Percentiles rank a stretch among this genome's conserved stretches.
Conservation (phyloP, 1,139 yeast species). For the Diutina rugosa region DNA sequence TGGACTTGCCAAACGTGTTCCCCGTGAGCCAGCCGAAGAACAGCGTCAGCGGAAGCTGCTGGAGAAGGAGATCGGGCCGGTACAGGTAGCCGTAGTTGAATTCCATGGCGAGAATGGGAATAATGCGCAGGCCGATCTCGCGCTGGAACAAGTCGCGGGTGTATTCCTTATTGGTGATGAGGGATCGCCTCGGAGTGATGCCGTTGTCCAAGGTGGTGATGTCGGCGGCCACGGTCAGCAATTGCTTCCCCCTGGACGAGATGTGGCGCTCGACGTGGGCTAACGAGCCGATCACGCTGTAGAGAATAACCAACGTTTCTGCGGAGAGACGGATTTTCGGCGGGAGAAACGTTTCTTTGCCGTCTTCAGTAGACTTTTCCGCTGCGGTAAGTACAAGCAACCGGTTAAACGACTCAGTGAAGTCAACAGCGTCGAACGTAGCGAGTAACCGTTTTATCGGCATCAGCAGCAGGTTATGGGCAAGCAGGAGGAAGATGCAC, state of each 20-base stretch:
- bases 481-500: slow-evolving; percentile 8
- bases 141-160: neutral
- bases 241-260: neutral
- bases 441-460: slow-evolving; percentile 9
- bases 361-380: slow-evolving; percentile 1
- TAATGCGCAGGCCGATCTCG: neutral
- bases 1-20: slow-evolving; percentile 14
- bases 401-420: slow-evolving; percentile 12
- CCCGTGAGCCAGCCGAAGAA: slow-evolving; percentile 29
- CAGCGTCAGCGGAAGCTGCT: slow-evolving; percentile 18
- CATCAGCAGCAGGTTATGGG: neutral
- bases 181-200: neutral
- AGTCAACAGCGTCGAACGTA: slow-evolving; percentile 14
- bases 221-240: neutral
- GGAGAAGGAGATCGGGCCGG: slow-evolving; percentile 18
- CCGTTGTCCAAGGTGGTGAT: neutral
- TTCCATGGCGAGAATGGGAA: slow-evolving; percentile 7
- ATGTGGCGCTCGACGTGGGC: neutral
- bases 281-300: neutral
- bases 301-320: neutral
- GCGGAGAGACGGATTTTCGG: neutral
- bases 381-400: slow-evolving; percentile 16
- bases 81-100: slow-evolving; percentile 18
- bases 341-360: neutral
- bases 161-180: neutral